These are phyloP conservation scores for Chaetothyriales sp. DNA, from an alignment of 2,329 filamentous ascomycete genomes.

Conservation along the genomic window DNA sequence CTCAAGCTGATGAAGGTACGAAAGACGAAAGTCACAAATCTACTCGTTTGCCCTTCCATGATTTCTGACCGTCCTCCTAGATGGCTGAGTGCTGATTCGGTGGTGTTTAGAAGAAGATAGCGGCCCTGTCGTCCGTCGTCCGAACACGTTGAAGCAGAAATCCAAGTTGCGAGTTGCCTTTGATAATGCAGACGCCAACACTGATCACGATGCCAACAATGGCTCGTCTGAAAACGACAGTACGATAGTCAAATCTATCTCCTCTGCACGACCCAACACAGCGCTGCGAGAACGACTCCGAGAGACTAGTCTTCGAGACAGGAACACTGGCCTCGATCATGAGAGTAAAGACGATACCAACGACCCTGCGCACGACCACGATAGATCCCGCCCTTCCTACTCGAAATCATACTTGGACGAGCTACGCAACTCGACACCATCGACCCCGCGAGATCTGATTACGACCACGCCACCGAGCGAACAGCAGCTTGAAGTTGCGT, in stretches of 20 bases:
- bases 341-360: slow-evolving; percentile 32
- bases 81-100: neutral
- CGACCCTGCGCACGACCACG: slow-evolving; percentile 27
- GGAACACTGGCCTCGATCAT: neutral
- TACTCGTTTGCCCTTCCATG: neutral
- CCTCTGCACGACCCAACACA: neutral
- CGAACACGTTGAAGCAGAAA: slow-evolving; percentile 52
- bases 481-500: slow-evolving; percentile 36
- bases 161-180: slow-evolving; percentile 65
- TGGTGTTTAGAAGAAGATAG: slow-evolving; percentile 20
- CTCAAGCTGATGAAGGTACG: neutral
- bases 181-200: slow-evolving; percentile 42
- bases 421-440: slow-evolving; percentile 71
- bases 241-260: neutral
- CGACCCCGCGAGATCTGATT: slow-evolving; percentile 50
- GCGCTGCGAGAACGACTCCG: neutral
- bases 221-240: neutral
- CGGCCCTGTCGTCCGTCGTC: slow-evolving; percentile 39
- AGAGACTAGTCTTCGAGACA: neutral
- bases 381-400: slow-evolving; percentile 51
- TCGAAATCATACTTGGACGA: slow-evolving; percentile 76
- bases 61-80: neutral
- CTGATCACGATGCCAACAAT: neutral
- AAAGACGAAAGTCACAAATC: neutral
- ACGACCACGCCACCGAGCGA: slow-evolving; percentile 27